Base-by-base conservation (phyloP, 352 stramenopile genomes). In the Pythium guiyangense region DNA sequence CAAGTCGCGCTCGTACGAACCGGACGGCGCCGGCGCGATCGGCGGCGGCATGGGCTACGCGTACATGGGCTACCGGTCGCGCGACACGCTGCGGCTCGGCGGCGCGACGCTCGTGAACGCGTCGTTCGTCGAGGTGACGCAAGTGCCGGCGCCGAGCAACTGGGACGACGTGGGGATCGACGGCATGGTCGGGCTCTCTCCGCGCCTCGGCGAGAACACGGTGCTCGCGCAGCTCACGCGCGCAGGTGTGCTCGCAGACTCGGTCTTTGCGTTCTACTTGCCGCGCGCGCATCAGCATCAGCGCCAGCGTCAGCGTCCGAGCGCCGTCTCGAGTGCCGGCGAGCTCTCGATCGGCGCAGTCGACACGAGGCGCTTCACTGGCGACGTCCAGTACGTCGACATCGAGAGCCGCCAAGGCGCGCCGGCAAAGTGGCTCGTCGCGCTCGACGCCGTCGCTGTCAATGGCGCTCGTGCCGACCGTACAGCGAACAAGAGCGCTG, bases 41-140 rank as follows among this genome's bases (percentile, higher is more conserved):
- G n/a, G n/a, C n/a, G n/a, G n/a, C n/a, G n/a, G n/a, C n/a, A n/a
- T n/a, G n/a, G n/a, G n/a, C n/a, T 11, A n/a, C n/a, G n/a, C n/a
- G n/a, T n/a, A n/a, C n/a, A n/a, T n/a, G n/a, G n/a, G n/a, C n/a
- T n/a, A n/a, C n/a, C n/a, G n/a, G n/a, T n/a, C n/a, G n/a, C n/a
- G n/a, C n/a, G n/a, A n/a, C n/a, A n/a, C n/a, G n/a, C n/a, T n/a
- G n/a, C n/a, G n/a, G n/a, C n/a, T n/a, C n/a, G n/a, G n/a, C n/a
- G 54, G 11, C 3, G 25, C 11, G 14, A n/a, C 29, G 22, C 39
- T 60, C 20, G 6, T 29, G 5, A 51, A 60, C 43, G 39, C 26
- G n/a, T 17, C 35, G 29, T 60, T 60, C 12, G 54, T 25, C 20
- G 54, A 60, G 25, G 54, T 31, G n/a, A 49, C 42, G 8, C 42